These are phyloP conservation scores for Xylaria sp. DNA, from an alignment of 2,329 filamentous ascomycete genomes.

Conservation along the genomic window DNA sequence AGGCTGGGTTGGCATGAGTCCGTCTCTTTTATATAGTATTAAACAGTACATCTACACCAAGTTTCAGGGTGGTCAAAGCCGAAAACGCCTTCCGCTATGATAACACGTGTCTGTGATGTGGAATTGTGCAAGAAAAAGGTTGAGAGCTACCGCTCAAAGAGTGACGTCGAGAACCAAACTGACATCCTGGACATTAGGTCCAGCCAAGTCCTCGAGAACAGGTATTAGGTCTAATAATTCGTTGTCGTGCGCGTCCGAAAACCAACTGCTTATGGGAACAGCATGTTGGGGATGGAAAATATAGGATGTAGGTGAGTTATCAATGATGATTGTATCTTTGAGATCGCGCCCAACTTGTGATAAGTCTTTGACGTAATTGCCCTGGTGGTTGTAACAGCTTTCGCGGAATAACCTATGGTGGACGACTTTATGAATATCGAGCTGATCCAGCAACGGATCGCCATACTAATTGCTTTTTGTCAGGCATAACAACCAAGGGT, in stretches of 20 bases:
- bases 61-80: slow-evolving; percentile 59
- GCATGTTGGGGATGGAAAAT: slow-evolving; percentile 99
- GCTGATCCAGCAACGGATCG: slow-evolving; percentile 92
- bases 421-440: slow-evolving; percentile 96
- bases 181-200: slow-evolving; percentile 89
- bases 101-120: slow-evolving; percentile 47
- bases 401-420: slow-evolving; percentile 97
- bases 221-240: slow-evolving; percentile 97
- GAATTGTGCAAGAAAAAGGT: slow-evolving; percentile 44
- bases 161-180: slow-evolving; percentile 96
- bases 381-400: slow-evolving; percentile 99
- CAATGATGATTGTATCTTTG: slow-evolving; percentile 98
- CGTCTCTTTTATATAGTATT: slow-evolving; percentile 58
- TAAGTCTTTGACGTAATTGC: slow-evolving; percentile 99
- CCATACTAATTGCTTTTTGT: slow-evolving; percentile 73
- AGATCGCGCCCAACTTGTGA: slow-evolving; percentile 96
- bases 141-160: slow-evolving; percentile 61
- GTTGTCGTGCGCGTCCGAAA: slow-evolving; percentile 99
- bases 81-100: slow-evolving; percentile 67
- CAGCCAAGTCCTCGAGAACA: slow-evolving; percentile 95
- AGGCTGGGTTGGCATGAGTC: slow-evolving; percentile 31
- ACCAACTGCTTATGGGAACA: slow-evolving; percentile 99
- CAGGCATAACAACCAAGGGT: slow-evolving; percentile 30
- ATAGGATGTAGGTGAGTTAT: slow-evolving; percentile 98
- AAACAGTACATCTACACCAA: slow-evolving; percentile 64